phyloP scores from a whole-genome alignment of 108 stramenopile genomes.

The Discostella stelligeroides region DNA sequence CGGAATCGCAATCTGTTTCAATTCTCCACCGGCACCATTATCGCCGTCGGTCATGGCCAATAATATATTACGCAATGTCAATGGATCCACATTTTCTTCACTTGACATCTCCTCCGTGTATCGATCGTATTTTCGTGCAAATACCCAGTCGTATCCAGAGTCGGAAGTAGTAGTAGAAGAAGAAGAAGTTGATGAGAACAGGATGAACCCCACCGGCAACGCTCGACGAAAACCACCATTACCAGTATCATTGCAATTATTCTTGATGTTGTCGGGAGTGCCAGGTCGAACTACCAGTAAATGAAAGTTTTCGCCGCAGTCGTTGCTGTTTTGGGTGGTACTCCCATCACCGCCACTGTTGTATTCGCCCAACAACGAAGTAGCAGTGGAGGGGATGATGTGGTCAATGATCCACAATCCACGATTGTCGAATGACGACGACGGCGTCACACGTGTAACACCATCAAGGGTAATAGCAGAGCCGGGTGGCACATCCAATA shows the following conservation, averaged over 20 bases:
- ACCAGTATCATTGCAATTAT: background rate
- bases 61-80: constrained; percentile 52
- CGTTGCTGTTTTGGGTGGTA: background rate
- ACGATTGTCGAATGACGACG: constrained; percentile 18
- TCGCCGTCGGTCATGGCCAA: constrained; percentile 34
- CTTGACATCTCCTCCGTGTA: constrained; percentile 75
- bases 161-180: background rate
- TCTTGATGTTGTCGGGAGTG: background rate
- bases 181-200: constrained; percentile 2
- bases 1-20: constrained; percentile 29
- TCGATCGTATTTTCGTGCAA: constrained; percentile 66
- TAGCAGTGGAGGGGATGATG: no score
- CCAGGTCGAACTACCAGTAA: constrained; percentile 40
- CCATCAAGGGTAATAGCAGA: constrained; percentile 47
- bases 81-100: constrained; percentile 51
- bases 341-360: no score
- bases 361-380: no score
- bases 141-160: constrained; percentile 44
- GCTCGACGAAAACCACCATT: constrained; percentile 1
- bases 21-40: no score
- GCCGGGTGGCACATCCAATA: constrained; percentile 43
- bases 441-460: constrained; percentile 41
- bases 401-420: constrained; percentile 28
- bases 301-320: constrained; percentile 26
- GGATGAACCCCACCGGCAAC: constrained; percentile 38